Conservation (phyloP, 148 eudicot species). For the Limonium bicolor region DNA sequence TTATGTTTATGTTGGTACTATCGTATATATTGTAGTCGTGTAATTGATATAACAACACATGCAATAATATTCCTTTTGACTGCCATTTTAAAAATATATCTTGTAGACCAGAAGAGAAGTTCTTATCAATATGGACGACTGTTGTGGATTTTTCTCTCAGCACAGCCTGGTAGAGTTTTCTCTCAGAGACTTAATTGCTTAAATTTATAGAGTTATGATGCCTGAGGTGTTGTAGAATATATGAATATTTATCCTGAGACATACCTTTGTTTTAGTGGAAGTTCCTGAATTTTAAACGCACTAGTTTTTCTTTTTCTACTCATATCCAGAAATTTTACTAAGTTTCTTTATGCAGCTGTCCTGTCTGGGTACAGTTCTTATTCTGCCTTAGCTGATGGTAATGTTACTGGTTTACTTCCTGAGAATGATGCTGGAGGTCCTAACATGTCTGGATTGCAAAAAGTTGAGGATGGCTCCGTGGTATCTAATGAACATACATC, state of each 20-base stretch:
- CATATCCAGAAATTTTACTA: background rate
- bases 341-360: constrained; percentile 29
- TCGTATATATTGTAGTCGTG: no score
- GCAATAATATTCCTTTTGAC: no score
- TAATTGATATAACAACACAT: no score
- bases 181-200: no score
- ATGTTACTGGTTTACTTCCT: constrained; percentile 21
- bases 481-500: constrained; percentile 81
- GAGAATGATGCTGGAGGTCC: constrained; percentile 16
- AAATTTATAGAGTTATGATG: no score
- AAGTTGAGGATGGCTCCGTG: constrained; percentile 73
- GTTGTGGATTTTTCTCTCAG: constrained; percentile 2
- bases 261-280: no score
- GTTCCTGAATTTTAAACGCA: no score
- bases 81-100: no score
- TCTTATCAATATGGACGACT: background rate
- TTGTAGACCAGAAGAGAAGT: constrained; percentile 2
- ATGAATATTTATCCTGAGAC: no score
- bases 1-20: no score
- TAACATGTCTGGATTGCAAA: constrained; percentile 30
- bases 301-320: background rate
- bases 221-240: no score
- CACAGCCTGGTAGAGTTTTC: constrained; percentile 1
- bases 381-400: constrained; percentile 55
- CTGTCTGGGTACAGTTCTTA: constrained; percentile 31